phyloP scores from a whole-genome alignment of 2,329 filamentous ascomycete genomes.

The Aspergillus costaricaensis region DNA sequence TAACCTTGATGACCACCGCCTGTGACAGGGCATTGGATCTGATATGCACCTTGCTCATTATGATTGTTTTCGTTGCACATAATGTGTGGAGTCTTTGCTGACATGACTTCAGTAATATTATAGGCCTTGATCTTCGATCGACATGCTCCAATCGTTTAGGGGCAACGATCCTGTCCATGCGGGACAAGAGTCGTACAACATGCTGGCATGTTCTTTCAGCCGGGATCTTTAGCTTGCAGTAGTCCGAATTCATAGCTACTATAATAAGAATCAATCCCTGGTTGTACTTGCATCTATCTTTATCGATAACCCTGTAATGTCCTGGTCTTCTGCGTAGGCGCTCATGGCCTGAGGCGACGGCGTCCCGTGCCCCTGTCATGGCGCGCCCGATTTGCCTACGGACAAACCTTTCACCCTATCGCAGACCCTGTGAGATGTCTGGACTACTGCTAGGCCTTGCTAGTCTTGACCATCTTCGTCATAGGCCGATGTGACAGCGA shows the following conservation, averaged over 20 bases:
- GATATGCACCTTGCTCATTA: slow-evolving; percentile 15
- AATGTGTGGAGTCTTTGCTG: slow-evolving; percentile 13
- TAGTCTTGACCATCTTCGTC: slow-evolving; percentile 7
- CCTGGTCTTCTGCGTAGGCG: neutral
- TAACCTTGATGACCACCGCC: slow-evolving; percentile 75
- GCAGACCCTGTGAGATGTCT: slow-evolving; percentile 5
- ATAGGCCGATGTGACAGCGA: slow-evolving; percentile 16
- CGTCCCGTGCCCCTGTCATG: neutral
- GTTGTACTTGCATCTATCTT: neutral
- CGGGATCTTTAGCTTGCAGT: slow-evolving; percentile 18
- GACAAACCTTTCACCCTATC: neutral
- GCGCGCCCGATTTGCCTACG: neutral
- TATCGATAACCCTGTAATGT: neutral
- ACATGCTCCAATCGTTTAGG: neutral
- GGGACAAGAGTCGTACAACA: neutral
- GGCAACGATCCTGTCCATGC: neutral
- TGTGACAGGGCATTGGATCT: slow-evolving; percentile 67
- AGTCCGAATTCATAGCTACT: slow-evolving; percentile 18
- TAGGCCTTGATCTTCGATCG: neutral
- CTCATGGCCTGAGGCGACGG: neutral
- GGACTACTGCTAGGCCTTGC: slow-evolving; percentile 12
- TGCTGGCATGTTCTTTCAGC: slow-evolving; percentile 2
- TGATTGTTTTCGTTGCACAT: neutral
- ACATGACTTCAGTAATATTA: slow-evolving; percentile 7
- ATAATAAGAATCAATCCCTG: slow-evolving; percentile 1